These are phyloP conservation scores for Diplocarpon rosae DNA, from an alignment of 2,329 filamentous ascomycete species.

Conservation along the genomic window DNA sequence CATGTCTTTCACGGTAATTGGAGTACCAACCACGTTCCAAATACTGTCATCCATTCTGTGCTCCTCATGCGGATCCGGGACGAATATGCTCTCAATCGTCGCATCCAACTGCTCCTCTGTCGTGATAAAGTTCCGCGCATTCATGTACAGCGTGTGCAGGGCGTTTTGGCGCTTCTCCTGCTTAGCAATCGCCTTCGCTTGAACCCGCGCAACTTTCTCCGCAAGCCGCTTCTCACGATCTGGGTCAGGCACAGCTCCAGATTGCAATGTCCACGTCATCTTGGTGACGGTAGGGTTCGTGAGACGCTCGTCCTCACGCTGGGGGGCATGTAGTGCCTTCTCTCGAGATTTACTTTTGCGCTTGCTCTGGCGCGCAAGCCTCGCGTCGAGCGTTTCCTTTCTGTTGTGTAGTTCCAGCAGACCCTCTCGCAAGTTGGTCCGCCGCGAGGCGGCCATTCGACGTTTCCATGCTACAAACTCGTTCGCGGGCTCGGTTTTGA, in stretches of 20 bases:
- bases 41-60: conserved; percentile 17
- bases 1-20: conserved; percentile 39
- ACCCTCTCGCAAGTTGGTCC: conserved; percentile 61
- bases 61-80: conserved; percentile 30
- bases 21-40: conserved; percentile 25
- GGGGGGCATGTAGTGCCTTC: conserved; percentile 46
- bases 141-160: conserved; percentile 81
- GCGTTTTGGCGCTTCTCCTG: conserved; percentile 53
- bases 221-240: conserved; percentile 43
- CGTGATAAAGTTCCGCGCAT: conserved; percentile 78
- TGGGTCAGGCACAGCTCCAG: conserved; percentile 48
- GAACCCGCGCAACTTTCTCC: conserved; percentile 32
- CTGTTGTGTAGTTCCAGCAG: conserved; percentile 58
- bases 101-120: conserved; percentile 65
- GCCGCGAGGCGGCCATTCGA: conserved; percentile 59
- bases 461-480: conserved; percentile 50
- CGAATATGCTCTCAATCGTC: conserved; percentile 67
- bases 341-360: conserved; percentile 38
- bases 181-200: conserved; percentile 35
- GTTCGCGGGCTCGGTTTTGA: conserved; percentile 16
- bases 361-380: conserved; percentile 31
- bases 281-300: conserved; percentile 57
- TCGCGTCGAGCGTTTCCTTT: conserved; percentile 37
- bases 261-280: conserved; percentile 37
- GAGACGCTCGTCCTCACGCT: conserved; percentile 64